Conservation (phyloP, 2,329 filamentous ascomycete genomes). For the Penicillium janthinellum region DNA sequence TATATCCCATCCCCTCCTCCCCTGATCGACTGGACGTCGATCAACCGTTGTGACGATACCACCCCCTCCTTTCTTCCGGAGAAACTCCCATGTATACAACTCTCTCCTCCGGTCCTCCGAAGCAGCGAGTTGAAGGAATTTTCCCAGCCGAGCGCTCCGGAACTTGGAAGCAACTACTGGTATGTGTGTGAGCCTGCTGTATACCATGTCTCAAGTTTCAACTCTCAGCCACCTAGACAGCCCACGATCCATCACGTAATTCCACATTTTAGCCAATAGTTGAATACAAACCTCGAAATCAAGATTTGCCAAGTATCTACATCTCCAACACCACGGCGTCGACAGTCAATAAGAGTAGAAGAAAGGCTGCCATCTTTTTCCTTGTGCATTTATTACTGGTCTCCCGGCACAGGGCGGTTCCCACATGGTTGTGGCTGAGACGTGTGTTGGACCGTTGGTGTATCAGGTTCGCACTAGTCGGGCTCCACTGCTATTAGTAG, state of each 20-base stretch:
- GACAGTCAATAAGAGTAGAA: too few species aligned
- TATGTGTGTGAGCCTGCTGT: background rate
- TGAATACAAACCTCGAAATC: background rate
- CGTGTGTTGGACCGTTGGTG: conserved; percentile 17
- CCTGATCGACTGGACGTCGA: conserved; percentile 4
- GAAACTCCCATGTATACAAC: background rate
- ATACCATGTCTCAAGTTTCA: conserved; percentile 3
- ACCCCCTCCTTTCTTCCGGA: background rate
- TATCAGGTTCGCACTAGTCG: conserved; percentile 25
- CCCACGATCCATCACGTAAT: conserved; percentile 13
- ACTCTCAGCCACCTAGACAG: background rate
- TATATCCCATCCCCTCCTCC: background rate
- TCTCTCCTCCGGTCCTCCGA: background rate
- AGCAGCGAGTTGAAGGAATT: conserved; percentile 17
- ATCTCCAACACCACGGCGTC: too few species aligned
- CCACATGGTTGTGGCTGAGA: conserved; percentile 33
- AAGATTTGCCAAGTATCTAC: background rate
- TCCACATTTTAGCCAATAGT: background rate
- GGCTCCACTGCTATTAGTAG: conserved; percentile 30
- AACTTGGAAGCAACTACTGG: too few species aligned
- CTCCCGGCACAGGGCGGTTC: conserved; percentile 11
- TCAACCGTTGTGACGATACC: conserved; percentile 14
- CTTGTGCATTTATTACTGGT: background rate
- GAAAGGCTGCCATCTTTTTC: too few species aligned
- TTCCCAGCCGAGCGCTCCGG: conserved; percentile 1